Evolutionary conservation across 2,329 filamentous ascomycete species (phyloP), one percentile per base, ranked within the genome.

Genomic region (Fusarium albosuccineum): DNA sequence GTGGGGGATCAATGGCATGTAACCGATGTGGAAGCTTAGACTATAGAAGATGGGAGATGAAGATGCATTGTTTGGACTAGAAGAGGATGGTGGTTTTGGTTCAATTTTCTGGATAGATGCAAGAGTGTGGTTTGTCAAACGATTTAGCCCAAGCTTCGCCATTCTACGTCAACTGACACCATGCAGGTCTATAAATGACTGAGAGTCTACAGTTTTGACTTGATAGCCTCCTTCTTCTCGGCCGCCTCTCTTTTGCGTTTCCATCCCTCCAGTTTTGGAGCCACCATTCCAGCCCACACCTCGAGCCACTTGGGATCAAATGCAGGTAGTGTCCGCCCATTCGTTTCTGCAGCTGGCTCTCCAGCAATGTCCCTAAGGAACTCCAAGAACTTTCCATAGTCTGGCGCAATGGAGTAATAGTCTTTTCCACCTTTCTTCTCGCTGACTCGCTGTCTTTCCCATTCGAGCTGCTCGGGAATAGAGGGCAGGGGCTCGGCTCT

Each of bases 361-460:
- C 62, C 53, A 1, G 69, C 69, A 13, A 70, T 41, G 3, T 13
- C 22, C 9, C 67, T 56, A 1, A 68, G 10, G 17, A 48, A 62
- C 36, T 71, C 67, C 3, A 71, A 64, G 45, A 67, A 71, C 2
- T 37, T 34, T 16, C 54, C 46, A 13, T 70, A 71, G 6, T 72
- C 39, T 0, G 64, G 57, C 0, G 64, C 69, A 14, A 70, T 67
- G 4, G 61, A 57, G 53, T 72, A 71, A 11, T 72, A 71, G 11
- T 58, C 55, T 8, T 72, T 72, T 2, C 64, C 69, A 9, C 69
- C 67, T 13, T 48, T 61, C 36, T 55, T 72, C n/a, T 71, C 69
- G 44, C 16, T 57, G 9, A 17, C 62, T 7, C 62, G 55, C 16
- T 56, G 57, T 5, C 64, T 48, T 9, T 71, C 69, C 69, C 69